A percentile compares a stretch with the other conserved stretches of the same genome.
Conservation (phyloP, 1,139 yeast genomes). For the Magnusiomyces fungicola region DNA sequence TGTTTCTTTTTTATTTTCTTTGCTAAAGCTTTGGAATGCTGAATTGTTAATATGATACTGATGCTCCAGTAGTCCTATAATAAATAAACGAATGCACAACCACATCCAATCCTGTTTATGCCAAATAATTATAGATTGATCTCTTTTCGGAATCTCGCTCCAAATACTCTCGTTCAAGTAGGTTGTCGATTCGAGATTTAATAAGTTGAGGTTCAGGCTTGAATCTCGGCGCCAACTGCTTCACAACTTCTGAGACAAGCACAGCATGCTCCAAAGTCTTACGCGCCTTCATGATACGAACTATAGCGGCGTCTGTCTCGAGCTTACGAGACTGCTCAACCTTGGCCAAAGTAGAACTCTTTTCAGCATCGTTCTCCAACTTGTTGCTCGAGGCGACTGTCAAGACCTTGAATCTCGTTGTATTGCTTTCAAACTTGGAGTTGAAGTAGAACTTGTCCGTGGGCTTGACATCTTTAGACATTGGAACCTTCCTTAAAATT, state of each 20-base stretch:
- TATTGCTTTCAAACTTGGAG: conserved; percentile 61
- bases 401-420: conserved; percentile 66
- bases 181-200: conserved; percentile 70
- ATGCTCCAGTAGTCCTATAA: too few relatives aligned
- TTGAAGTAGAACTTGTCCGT: conserved; percentile 65
- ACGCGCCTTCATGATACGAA: conserved; percentile 72
- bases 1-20: too few relatives aligned
- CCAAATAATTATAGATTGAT: conserved; percentile 64
- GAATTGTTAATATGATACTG: too few relatives aligned
- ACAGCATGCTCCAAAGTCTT: conserved; percentile 56
- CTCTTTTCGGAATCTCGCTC: conserved; percentile 62
- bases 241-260: conserved; percentile 57
- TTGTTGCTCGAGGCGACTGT: conserved; percentile 49
- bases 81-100: too few relatives aligned
- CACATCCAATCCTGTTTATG: too few relatives aligned
- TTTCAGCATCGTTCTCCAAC: conserved; percentile 36
- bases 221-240: conserved; percentile 58
- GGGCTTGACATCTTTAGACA: conserved; percentile 61
- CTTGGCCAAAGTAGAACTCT: conserved; percentile 37
- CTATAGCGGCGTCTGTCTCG: conserved; percentile 83
- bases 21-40: too few relatives aligned
- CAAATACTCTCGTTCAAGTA: conserved; percentile 78
- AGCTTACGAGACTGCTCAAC: conserved; percentile 44
- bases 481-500: conserved; percentile 60
- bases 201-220: conserved; percentile 61